phyloP scores from a whole-genome alignment of 2,329 filamentous ascomycete species.

The Sclerotinia glacialis region DNA sequence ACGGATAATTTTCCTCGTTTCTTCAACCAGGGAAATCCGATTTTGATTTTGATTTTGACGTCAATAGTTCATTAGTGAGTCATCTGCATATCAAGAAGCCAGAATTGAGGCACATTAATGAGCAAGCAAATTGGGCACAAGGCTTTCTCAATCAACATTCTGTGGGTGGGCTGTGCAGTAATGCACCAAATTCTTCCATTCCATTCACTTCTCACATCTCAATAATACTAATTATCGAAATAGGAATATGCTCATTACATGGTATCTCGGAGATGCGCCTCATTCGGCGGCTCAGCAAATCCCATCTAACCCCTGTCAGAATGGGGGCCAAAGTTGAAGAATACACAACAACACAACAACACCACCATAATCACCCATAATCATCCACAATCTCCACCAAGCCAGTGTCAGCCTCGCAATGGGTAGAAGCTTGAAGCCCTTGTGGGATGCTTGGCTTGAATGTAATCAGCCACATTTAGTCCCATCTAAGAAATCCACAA shows the following conservation, averaged over 20 bases:
- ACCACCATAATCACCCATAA: not conserved
- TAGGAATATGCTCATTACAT: not conserved
- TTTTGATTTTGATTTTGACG: not conserved
- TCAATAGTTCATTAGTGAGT: not conserved
- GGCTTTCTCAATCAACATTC: not conserved
- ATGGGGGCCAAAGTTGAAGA: constrained; percentile 18
- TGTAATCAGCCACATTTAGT: not conserved
- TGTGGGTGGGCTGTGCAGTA: not conserved
- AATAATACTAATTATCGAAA: not conserved
- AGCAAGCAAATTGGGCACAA: not conserved
- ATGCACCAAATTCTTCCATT: not conserved
- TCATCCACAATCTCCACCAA: constrained; percentile 1
- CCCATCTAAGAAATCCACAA: not conserved
- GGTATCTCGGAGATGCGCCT: not conserved
- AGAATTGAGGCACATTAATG: not conserved
- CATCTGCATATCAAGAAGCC: not conserved
- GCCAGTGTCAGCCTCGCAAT: constrained; percentile 20
- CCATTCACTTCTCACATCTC: not conserved
- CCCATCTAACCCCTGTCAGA: not conserved
- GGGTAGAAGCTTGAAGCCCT: not conserved
- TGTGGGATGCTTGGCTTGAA: not conserved
- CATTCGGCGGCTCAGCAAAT: constrained; percentile 15
- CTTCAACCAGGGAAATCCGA: not conserved
- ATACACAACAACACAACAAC: not conserved
- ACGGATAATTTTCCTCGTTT: not conserved